phyloP scores from a whole-genome alignment of 176 grass and related monocot species.

The Zea mays region Zm-B73-REFERENCE-NAM-5.0 NC_050104.1:86834501-86835000 shows the following conservation, averaged over 20 bases:
- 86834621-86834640: constrained; percentile 45
- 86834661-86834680: constrained; percentile 32
- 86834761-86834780: background rate
- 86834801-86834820: background rate
- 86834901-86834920: constrained; percentile 58
- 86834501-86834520: constrained; percentile 30
- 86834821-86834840: constrained; percentile 28
- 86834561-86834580: background rate
- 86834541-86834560: constrained; percentile 26
- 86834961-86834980: constrained; percentile 77
- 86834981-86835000: constrained; percentile 73
- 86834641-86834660: background rate
- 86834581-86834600: constrained; percentile 7
- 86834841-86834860: constrained; percentile 75
- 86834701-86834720: background rate
- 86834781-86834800: background rate
- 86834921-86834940: constrained; percentile 68
- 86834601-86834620: constrained; percentile 17
- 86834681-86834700: background rate
- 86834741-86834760: background rate
- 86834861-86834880: constrained; percentile 76
- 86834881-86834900: constrained; percentile 68
- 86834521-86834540: constrained; percentile 52
- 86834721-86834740: background rate
- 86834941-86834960: constrained; percentile 79